Conservation (phyloP, 2,329 filamentous ascomycete species). For the Penicillium italicum region DNA sequence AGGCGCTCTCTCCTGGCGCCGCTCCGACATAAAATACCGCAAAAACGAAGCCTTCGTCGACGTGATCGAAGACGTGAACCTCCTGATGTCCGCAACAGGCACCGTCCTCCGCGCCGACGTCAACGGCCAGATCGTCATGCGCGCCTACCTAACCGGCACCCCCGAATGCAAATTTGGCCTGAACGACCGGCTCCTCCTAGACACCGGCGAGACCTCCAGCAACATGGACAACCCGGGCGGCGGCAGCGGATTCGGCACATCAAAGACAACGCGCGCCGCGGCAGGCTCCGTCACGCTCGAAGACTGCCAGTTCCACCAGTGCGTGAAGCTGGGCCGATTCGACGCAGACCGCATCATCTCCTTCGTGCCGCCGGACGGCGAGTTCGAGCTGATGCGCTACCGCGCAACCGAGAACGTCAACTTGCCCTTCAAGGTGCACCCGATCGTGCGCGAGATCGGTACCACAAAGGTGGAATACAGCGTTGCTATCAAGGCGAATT, state of each 20-base stretch:
- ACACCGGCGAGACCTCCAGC: constrained; percentile 62
- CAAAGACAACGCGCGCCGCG: constrained; percentile 90
- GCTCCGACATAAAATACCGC: constrained; percentile 96
- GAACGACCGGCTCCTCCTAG: constrained; percentile 91
- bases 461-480: constrained; percentile 98
- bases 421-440: constrained; percentile 96
- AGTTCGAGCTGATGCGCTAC: constrained; percentile 98
- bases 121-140: constrained; percentile 97
- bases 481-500: constrained; percentile 96
- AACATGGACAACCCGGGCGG: constrained; percentile 44
- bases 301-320: constrained; percentile 98
- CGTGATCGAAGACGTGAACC: constrained; percentile 97
- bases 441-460: constrained; percentile 95
- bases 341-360: constrained; percentile 95
- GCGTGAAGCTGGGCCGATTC: constrained; percentile 95
- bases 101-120: constrained; percentile 94
- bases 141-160: constrained; percentile 91
- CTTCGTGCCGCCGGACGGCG: constrained; percentile 93
- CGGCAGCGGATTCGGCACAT: constrained; percentile 58
- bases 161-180: constrained; percentile 99
- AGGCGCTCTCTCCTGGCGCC: constrained; percentile 91
- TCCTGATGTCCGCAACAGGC: constrained; percentile 97
- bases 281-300: constrained; percentile 94
- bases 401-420: constrained; percentile 98
- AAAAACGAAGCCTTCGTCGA: constrained; percentile 99